Percentiles rank a stretch among this genome's conserved stretches.
These are phyloP conservation scores for Conoideocrella luteorostrata DNA, from an alignment of 2,329 filamentous ascomycete species.

Conservation along the genomic window DNA sequence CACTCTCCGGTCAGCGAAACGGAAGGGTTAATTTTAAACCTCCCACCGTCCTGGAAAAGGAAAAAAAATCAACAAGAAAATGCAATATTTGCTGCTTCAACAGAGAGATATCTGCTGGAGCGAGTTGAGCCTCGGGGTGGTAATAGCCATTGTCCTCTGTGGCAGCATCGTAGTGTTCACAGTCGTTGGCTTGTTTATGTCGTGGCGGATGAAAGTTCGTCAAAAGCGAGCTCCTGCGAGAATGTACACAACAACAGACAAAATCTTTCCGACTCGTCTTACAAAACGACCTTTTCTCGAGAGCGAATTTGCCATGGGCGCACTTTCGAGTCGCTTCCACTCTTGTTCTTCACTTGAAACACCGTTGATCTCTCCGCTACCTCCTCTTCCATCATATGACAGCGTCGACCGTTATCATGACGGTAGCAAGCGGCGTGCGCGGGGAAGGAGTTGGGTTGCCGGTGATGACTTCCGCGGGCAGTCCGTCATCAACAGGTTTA, in stretches of 20 bases:
- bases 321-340: constrained; percentile 15
- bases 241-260: constrained; percentile 21
- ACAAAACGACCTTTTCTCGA: constrained; percentile 21
- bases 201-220: constrained; percentile 27
- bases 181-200: constrained; percentile 34
- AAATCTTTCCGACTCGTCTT: constrained; percentile 19
- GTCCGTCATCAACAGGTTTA: constrained; percentile 26
- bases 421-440: constrained; percentile 8
- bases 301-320: constrained; percentile 1
- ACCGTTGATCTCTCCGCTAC: constrained; percentile 21
- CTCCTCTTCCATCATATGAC: constrained; percentile 25
- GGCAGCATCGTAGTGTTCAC: constrained; percentile 40
- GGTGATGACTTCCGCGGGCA: constrained; percentile 46
- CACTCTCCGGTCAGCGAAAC: too few relatives aligned
- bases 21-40: too few relatives aligned
- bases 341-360: constrained; percentile 23
- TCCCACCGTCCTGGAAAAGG: background rate
- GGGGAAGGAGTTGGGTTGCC: constrained; percentile 19
- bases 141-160: constrained; percentile 40
- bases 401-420: constrained; percentile 21
- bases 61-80: too few relatives aligned
- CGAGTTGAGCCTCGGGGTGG: constrained; percentile 27
- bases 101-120: background rate
- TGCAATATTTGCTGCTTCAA: constrained; percentile 1
- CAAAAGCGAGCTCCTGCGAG: constrained; percentile 13